Evolutionary conservation across 768 basidiomycete species (phyloP), one percentile per base, ranked within the genome.

Genomic region (Mycena polygramma): DNA sequence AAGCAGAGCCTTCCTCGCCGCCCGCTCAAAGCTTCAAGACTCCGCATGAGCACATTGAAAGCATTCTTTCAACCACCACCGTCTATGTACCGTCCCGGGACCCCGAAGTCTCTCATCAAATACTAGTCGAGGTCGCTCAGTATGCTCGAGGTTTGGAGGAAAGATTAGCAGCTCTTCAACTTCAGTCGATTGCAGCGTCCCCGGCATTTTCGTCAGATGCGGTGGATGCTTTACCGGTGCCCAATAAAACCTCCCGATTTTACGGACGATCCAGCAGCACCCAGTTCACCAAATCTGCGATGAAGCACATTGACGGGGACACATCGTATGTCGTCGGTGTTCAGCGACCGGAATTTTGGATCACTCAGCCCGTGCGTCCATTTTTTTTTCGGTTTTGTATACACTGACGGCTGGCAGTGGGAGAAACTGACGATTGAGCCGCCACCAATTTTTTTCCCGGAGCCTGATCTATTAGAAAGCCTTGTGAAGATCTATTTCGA

Each of bases 401-500:
- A 9, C 36, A 7, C 45, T 46, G 39, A 53, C 63, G 69, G 3
- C 7, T 46, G 14, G 14, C 53, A 85, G 85, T 84, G 85, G 83
- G 83, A 85, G 66, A 67, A 36, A 9, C 63, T 77, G 5, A 74
- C 75, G 37, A 70, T 77, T 19, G 75, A 76, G 7, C 57, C 72
- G 9, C 72, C 68, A 11, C 64, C 77, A 20, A 74, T 78, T 57
- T 68, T 71, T 26, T 91, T 85, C 63, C 90, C 89, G 1, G 83
- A 86, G 7, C 72, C 77, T 2, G 85, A 87, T 62, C 81, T 95
- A 11, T 79, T 88, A 19, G 73, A 76, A 14, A 68, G 71, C 1
- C 82, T 95, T 30, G 79, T 93, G 57, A 80, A 85, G 20, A 79
- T 88, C 11, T 94, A 89, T 76, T 95, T 95, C 74, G 76, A 77